Evolutionary conservation across 176 grass and related monocot species (phyloP), one percentile per base, ranked within the genome.

Genomic region (Poa annua): DNA sequence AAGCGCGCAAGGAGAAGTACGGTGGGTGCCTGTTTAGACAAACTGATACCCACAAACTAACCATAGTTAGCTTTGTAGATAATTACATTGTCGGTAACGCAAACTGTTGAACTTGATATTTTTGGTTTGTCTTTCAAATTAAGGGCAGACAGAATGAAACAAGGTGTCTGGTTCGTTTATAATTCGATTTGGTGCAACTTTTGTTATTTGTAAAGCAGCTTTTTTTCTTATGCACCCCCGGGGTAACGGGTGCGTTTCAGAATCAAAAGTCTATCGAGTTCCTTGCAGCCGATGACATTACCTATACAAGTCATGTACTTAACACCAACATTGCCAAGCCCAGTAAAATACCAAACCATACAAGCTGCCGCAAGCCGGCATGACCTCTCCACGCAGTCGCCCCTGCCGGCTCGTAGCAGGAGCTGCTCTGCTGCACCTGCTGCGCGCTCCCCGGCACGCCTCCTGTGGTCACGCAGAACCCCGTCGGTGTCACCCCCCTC

Each of bases 401-500:
- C 53, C 80, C 83, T 51, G 19, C 88, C 3, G 81, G 91, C n/a
- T 75, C 0, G 76, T 80, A 88, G 79, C 88, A 90, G 13, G 77
- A 81, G 78, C 62, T 79, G 39, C 32, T 61, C 33, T 62, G 80
- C 32, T 78, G 66, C 71, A 72, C 64, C 77, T 56, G 69, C 10
- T 88, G 84, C 22, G 80, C 35, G 75, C 5, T 66, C 15, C 78
- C 92, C 20, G 88, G 89, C 48, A 85, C 53, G 32, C 49, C 59
- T 38, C 69, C 49, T 20, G 86, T 81, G 34, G 89, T 87, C 75
- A 54, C 41, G 12, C 92, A 94, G 82, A 36, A 86, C 33, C 54
- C 79, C 15, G 71, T 57, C 21, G 86, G 77, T 17, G 70, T 77
- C 55, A 19, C 2, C 33, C 55, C 80, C 4, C 68, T 82, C 47